phyloP scores from a whole-genome alignment of 495 filamentous ascomycete species.

The Trichodelitschia bisporula region DNA sequence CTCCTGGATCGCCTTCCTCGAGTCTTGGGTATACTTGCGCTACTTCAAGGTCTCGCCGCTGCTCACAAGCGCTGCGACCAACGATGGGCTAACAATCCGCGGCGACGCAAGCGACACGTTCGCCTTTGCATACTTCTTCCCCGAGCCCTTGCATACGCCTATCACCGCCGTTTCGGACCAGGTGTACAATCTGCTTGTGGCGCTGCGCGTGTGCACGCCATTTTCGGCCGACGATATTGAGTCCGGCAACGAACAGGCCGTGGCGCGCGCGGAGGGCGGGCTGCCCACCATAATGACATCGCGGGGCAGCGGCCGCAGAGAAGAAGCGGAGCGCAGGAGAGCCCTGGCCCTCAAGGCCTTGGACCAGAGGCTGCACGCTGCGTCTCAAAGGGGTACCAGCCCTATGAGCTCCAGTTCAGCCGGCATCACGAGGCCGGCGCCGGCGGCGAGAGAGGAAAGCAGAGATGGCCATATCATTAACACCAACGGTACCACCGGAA shows the following conservation, averaged over 20 bases:
- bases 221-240: constrained; percentile 73
- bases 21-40: constrained; percentile 86
- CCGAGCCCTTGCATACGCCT: constrained; percentile 57
- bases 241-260: constrained; percentile 47
- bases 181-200: constrained; percentile 48
- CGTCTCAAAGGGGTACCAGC: constrained; percentile 18
- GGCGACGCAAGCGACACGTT: constrained; percentile 94
- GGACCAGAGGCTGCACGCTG: constrained; percentile 74
- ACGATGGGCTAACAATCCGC: constrained; percentile 29
- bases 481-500: neutral
- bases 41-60: constrained; percentile 55
- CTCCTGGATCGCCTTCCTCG: constrained; percentile 57
- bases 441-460: neutral
- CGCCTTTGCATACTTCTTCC: constrained; percentile 85
- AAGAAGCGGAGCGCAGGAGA: constrained; percentile 76
- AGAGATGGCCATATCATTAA: too few species aligned
- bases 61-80: constrained; percentile 22
- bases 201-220: constrained; percentile 53
- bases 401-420: neutral
- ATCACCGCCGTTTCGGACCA: constrained; percentile 47
- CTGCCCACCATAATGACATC: constrained; percentile 34
- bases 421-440: neutral
- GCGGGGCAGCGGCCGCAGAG: constrained; percentile 30
- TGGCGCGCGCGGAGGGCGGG: constrained; percentile 39
- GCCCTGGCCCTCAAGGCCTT: constrained; percentile 75